A percentile compares a stretch with the other conserved stretches of the same genome.
phyloP scores from a whole-genome alignment of 176 grass and related monocot genomes.

The Aegilops speltoides region DNA sequence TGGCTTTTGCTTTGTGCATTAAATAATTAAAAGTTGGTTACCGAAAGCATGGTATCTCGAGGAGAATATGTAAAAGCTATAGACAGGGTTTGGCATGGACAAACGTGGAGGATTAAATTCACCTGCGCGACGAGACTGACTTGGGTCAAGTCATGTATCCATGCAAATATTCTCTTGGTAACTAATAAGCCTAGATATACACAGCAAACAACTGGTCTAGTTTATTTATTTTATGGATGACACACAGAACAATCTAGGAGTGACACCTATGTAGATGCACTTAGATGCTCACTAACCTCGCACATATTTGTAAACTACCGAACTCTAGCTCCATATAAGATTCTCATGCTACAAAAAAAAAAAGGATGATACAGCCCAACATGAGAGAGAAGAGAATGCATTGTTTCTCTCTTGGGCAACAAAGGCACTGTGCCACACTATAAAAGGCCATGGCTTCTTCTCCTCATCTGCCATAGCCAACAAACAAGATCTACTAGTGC shows the following conservation, averaged over 20 bases:
- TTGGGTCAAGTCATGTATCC: conserved; percentile 38
- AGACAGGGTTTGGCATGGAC: conserved; percentile 40
- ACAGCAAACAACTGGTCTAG: neutral
- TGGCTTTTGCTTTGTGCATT: conserved; percentile 23
- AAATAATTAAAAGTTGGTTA: conserved; percentile 28
- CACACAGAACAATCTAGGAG: too few species aligned
- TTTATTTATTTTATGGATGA: too few species aligned
- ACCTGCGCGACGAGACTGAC: neutral
- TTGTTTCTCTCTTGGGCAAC: conserved; percentile 21
- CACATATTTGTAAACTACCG: neutral
- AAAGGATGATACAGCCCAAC: neutral
- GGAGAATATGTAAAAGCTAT: conserved; percentile 35
- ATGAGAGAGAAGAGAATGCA: neutral
- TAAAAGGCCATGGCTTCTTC: conserved; percentile 52
- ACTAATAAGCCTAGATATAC: conserved; percentile 16
- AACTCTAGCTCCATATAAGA: conserved; percentile 25
- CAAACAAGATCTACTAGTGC: conserved; percentile 14
- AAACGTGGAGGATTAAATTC: conserved; percentile 27
- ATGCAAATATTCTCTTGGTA: conserved; percentile 23
- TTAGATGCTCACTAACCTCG: too few species aligned
- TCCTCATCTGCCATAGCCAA: conserved; percentile 37
- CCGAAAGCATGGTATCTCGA: conserved; percentile 40
- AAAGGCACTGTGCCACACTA: conserved; percentile 41
- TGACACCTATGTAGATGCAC: too few species aligned
- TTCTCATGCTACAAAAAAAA: neutral